A percentile compares a stretch with the other conserved stretches of the same genome.
phyloP scores from a whole-genome alignment of 2,329 filamentous ascomycete genomes.

The Fusarium musae region DNA sequence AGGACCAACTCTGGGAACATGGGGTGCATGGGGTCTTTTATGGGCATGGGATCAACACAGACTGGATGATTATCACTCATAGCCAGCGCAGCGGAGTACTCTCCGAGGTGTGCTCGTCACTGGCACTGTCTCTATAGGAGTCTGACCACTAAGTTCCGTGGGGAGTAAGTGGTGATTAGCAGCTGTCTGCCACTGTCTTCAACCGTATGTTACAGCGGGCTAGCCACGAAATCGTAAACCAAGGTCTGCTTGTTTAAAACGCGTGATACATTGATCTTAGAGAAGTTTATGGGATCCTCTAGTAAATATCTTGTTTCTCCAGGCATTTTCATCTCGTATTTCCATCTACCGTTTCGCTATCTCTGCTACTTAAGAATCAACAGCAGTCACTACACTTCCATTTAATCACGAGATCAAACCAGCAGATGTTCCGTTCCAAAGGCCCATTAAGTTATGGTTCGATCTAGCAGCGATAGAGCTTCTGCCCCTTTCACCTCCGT shows the following conservation, averaged over 20 bases:
- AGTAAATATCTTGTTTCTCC: not conserved
- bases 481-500: not conserved
- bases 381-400: not conserved
- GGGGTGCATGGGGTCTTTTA: not conserved
- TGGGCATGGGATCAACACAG: rapidly evolving
- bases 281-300: rapidly evolving
- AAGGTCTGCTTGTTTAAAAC: rapidly evolving
- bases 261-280: rapidly evolving
- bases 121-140: not conserved
- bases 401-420: not conserved
- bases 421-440: not conserved
- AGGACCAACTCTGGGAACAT: not conserved
- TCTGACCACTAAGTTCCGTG: not conserved
- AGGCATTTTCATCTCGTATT: rapidly evolving
- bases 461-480: not conserved
- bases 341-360: not conserved
- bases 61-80: not conserved
- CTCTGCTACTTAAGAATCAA: rapidly evolving
- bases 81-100: not conserved
- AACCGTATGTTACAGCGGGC: rapidly evolving
- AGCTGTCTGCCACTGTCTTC: not conserved
- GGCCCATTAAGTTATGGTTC: not conserved
- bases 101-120: rapidly evolving
- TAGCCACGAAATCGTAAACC: not conserved
- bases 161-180: not conserved